A percentile compares a stretch with the other conserved stretches of the same genome.
phyloP scores from a whole-genome alignment of 1,139 yeast species.

The Candida albicans region DNA sequence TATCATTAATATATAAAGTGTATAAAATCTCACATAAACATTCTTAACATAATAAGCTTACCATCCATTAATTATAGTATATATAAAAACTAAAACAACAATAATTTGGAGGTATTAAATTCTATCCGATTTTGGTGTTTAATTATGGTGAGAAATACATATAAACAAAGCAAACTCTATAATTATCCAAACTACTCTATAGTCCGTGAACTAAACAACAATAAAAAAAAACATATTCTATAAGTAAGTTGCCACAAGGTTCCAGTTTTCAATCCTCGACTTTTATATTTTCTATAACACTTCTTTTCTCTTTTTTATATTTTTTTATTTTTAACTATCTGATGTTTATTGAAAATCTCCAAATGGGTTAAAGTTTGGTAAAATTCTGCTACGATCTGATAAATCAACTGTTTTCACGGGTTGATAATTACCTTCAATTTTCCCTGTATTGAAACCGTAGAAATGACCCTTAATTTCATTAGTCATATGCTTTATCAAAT shows the following conservation, averaged over 20 bases:
- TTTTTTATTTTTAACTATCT: not conserved
- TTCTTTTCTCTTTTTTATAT: not conserved
- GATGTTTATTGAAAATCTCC: constrained; percentile 18
- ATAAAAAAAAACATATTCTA: constrained; percentile 1
- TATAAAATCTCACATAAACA: too few relatives aligned
- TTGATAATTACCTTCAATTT: constrained; percentile 1
- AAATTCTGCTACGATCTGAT: constrained; percentile 15
- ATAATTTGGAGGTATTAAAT: too few relatives aligned
- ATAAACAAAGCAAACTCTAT: constrained; percentile 4
- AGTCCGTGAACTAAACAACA: constrained; percentile 2
- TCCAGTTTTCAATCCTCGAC: not conserved
- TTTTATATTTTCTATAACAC: not conserved
- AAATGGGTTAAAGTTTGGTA: constrained; percentile 34
- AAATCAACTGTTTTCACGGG: constrained; percentile 1
- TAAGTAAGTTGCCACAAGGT: constrained; percentile 1
- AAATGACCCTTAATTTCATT: constrained; percentile 41
- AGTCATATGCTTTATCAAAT: constrained; percentile 34
- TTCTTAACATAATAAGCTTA: too few relatives aligned
- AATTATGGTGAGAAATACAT: not conserved
- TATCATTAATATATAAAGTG: too few relatives aligned
- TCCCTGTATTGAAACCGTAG: constrained; percentile 38
- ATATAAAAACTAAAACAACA: too few relatives aligned
- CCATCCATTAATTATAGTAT: too few relatives aligned
- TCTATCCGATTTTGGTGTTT: too few relatives aligned
- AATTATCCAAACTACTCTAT: constrained; percentile 7